Evolutionary conservation across 495 filamentous ascomycete genomes (phyloP), one percentile per base, ranked within the genome.

Genomic region (Penicillium coffeae): DNA sequence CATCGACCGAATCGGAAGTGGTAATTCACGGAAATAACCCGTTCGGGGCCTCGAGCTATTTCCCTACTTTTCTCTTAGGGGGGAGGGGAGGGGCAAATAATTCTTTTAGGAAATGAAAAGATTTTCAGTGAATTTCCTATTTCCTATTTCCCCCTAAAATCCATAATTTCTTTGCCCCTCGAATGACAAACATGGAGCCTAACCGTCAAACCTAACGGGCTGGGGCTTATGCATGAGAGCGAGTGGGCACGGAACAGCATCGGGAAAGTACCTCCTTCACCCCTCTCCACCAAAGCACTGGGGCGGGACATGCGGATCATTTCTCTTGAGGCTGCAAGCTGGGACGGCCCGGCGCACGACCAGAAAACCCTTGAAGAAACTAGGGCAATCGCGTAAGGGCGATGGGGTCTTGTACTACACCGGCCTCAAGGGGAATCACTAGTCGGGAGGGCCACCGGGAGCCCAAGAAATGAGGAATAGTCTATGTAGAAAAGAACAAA

Each of bases 321-420:
- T 62, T 58, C n/a, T n/a, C 25, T 30, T 68, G 42, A 73, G 72
- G 69, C 72, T 75, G 72, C 72, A 73, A 71, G 65, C 69, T 69
- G 72, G 72, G 68, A 71, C 72, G 72, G 72, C 59, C 72, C 72
- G 72, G 63, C 68, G 72, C 70, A 75, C 70, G 64, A 68, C 62
- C 64, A 65, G 60, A 59, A 54, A 60, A 58, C 57, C 61, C 59
- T 66, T 69, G 65, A 68, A 68, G 68, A 67, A 68, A 71, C 63
- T 61, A 47, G 58, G 54, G 47, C 48, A 56, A 41, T 10, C 34
- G 16, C 41, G 56, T 56, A 60, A 51, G 45, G 53, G 50, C 25
- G 30, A 19, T 41, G 44, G 18, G 48, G 21, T n/a, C n/a, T n/a
- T n/a, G n/a, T n/a, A n/a, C n/a, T n/a, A n/a, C n/a, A n/a, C n/a